Conservation (phyloP, 495 filamentous ascomycete genomes). For the Astrothelium subdiscretum region DNA sequence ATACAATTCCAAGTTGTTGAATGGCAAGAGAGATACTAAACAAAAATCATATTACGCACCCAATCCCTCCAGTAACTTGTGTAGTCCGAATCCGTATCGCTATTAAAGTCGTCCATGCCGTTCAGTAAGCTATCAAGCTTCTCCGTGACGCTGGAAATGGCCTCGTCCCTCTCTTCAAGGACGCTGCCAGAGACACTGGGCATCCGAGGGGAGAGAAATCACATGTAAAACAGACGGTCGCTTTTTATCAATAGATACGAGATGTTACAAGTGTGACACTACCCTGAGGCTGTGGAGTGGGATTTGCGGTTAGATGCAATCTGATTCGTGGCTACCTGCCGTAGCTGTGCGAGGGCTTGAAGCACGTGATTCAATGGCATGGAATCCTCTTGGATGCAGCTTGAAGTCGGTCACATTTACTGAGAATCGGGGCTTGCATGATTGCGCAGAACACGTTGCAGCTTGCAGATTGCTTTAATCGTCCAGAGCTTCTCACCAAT, state of each 20-base stretch:
- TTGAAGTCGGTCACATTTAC: too few relatives aligned
- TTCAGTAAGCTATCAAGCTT: background rate
- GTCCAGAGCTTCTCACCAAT: too few relatives aligned
- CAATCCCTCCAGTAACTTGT: slow-evolving; percentile 99
- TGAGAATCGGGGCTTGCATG: too few relatives aligned
- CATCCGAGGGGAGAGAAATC: background rate
- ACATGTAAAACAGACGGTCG: background rate
- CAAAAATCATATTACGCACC: slow-evolving; percentile 47
- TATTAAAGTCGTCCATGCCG: slow-evolving; percentile 87
- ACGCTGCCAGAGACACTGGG: background rate
- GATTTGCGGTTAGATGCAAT: background rate
- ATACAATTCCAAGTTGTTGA: too few relatives aligned
- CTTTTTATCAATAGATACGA: background rate
- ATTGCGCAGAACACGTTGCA: too few relatives aligned
- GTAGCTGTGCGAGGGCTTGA: too few relatives aligned
- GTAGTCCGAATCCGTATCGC: slow-evolving; percentile 97
- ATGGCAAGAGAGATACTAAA: background rate
- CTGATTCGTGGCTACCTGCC: background rate
- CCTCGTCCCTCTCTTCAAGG: background rate
- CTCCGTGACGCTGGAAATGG: background rate
- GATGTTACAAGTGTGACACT: background rate
- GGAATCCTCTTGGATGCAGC: too few relatives aligned
- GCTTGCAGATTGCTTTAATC: too few relatives aligned
- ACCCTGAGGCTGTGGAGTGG: background rate
- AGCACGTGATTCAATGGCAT: background rate